Percentiles rank a stretch among this genome's conserved stretches.
These are phyloP conservation scores for Thalassiosira exigua DNA, from an alignment of 352 stramenopile species.

Conservation along the genomic window DNA sequence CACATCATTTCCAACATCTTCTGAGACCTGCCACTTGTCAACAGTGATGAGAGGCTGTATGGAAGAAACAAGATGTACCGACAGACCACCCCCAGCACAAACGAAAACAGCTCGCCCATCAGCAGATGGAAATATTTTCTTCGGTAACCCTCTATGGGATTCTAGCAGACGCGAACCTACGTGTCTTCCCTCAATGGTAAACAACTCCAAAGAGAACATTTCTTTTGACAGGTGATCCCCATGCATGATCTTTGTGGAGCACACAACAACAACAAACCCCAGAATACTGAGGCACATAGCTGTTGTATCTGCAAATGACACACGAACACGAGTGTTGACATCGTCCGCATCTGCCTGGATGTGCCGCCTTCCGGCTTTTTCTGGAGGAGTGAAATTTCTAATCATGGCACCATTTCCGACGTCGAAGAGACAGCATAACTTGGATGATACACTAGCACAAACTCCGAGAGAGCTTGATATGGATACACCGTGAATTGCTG, in stretches of 20 bases:
- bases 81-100: constrained; percentile 76
- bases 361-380: constrained; percentile 34
- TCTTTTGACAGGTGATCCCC: constrained; percentile 49
- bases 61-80: constrained; percentile 80
- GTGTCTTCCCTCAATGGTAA: constrained; percentile 79
- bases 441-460: constrained; percentile 73
- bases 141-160: constrained; percentile 67
- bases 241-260: constrained; percentile 65
- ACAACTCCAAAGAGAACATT: constrained; percentile 79
- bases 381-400: constrained; percentile 73
- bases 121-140: constrained; percentile 73
- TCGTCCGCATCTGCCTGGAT: constrained; percentile 33
- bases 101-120: constrained; percentile 82
- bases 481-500: constrained; percentile 68
- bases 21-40: constrained; percentile 82
- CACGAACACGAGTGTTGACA: constrained; percentile 20
- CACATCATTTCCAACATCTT: constrained; percentile 55
- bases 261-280: constrained; percentile 80
- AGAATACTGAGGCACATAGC: constrained; percentile 76
- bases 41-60: constrained; percentile 77
- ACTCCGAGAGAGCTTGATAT: constrained; percentile 77
- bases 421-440: constrained; percentile 79
- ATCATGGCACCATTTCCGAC: constrained; percentile 84
- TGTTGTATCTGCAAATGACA: constrained; percentile 70
- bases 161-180: constrained; percentile 75